These are phyloP conservation scores for Tetracladium maxilliforme DNA, from an alignment of 2,329 filamentous ascomycete species.

Conservation along the genomic window DNA sequence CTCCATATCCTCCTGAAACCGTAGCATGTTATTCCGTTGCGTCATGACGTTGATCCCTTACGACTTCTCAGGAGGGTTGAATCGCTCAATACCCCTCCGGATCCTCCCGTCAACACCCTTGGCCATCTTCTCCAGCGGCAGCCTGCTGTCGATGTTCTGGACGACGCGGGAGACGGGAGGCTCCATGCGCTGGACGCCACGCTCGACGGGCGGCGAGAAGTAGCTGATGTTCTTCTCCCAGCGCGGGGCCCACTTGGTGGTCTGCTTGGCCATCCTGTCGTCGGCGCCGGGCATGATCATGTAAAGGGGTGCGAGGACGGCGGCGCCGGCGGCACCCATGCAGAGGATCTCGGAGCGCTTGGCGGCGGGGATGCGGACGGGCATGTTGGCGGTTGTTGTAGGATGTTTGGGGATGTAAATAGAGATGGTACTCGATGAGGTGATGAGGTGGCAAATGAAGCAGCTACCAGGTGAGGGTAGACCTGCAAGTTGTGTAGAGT, in stretches of 20 bases:
- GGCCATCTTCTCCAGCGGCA: conserved; percentile 35
- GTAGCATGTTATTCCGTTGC: too few relatives aligned
- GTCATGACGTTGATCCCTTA: too few relatives aligned
- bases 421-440: too few relatives aligned
- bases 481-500: too few relatives aligned
- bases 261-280: conserved; percentile 36
- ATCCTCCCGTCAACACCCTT: conserved; percentile 31
- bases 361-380: conserved; percentile 33
- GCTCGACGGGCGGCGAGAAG: conserved; percentile 31
- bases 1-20: too few relatives aligned
- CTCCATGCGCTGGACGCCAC: conserved; percentile 30
- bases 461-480: too few relatives aligned
- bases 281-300: conserved; percentile 40
- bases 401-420: too few relatives aligned
- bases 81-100: conserved; percentile 25
- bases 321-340: conserved; percentile 37
- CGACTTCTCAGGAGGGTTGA: too few relatives aligned
- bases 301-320: conserved; percentile 39
- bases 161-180: conserved; percentile 29
- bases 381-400: too few relatives aligned
- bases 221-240: conserved; percentile 43
- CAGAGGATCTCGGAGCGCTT: conserved; percentile 31
- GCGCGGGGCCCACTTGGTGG: conserved; percentile 40
- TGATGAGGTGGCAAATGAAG: too few relatives aligned
- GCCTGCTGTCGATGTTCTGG: conserved; percentile 26